Evolutionary conservation across 2,329 filamentous ascomycete species (phyloP).

Genomic region (Colletotrichum brevisporum): DNA sequence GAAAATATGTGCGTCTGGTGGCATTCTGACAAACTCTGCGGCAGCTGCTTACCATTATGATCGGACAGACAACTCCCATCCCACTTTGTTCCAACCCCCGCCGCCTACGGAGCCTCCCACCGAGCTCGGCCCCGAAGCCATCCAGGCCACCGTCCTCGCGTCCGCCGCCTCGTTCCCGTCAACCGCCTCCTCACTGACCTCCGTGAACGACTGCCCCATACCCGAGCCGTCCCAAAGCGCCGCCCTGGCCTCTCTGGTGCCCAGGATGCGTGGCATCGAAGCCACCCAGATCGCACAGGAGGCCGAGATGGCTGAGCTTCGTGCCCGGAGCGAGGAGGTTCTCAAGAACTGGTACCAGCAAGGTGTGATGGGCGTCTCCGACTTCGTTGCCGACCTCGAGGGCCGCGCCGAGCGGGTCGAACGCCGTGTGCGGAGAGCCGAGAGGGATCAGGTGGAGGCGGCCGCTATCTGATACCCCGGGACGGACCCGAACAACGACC

Average conservation of each 20-base stretch:
- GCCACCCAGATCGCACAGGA: slow-evolving; percentile 73
- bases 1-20: slow-evolving; percentile 68
- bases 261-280: slow-evolving; percentile 74
- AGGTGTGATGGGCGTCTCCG: slow-evolving; percentile 76
- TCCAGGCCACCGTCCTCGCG: slow-evolving; percentile 69
- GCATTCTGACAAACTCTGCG: not conserved
- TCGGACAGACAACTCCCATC: slow-evolving; percentile 64
- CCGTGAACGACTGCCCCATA: slow-evolving; percentile 68
- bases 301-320: slow-evolving; percentile 74
- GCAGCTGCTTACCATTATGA: not conserved
- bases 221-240: slow-evolving; percentile 69
- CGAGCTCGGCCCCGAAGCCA: slow-evolving; percentile 64
- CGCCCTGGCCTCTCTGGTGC: slow-evolving; percentile 69
- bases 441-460: slow-evolving; percentile 69
- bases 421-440: slow-evolving; percentile 73
- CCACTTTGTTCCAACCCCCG: slow-evolving; percentile 68
- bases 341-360: slow-evolving; percentile 82
- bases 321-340: slow-evolving; percentile 72
- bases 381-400: slow-evolving; percentile 80
- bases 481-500: not conserved
- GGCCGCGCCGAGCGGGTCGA: slow-evolving; percentile 76
- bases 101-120: slow-evolving; percentile 62
- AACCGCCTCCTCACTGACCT: slow-evolving; percentile 70
- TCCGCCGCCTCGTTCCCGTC: slow-evolving; percentile 69
- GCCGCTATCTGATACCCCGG: slow-evolving; percentile 21